A percentile compares a stretch with the other conserved stretches of the same genome.
Conservation (phyloP, 2,329 filamentous ascomycete species). For the Juglanconis juglandina region DNA sequence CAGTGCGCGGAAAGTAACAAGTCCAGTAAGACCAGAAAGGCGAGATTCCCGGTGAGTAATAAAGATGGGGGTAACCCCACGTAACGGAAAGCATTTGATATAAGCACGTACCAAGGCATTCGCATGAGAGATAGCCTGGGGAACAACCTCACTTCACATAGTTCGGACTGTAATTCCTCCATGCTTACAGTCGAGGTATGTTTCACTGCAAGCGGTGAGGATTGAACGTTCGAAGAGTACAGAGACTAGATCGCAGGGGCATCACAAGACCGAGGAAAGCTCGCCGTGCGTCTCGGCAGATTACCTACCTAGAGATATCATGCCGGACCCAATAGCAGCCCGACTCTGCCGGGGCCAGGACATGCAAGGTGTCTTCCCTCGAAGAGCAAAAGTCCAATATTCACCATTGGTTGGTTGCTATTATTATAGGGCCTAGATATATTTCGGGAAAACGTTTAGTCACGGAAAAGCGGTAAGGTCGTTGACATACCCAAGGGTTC, state of each 20-base stretch:
- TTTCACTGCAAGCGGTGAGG: background rate
- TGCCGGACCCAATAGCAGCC: background rate
- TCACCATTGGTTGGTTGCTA: background rate
- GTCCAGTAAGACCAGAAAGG: too few relatives aligned
- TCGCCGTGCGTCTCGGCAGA: background rate
- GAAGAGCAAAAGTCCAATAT: background rate
- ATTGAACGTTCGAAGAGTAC: background rate
- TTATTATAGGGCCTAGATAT: conserved; percentile 10
- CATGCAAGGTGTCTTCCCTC: too few relatives aligned
- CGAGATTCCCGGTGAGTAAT: too few relatives aligned
- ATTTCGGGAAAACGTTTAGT: conserved; percentile 16
- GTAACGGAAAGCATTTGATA: too few relatives aligned
- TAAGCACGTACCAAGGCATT: too few relatives aligned
- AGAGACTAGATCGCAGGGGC: background rate
- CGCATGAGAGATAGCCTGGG: too few relatives aligned
- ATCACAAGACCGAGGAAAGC: background rate
- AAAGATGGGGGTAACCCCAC: too few relatives aligned
- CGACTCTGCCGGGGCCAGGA: too few relatives aligned
- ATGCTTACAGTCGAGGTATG: background rate
- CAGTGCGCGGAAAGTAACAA: too few relatives aligned
- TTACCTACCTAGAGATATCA: background rate
- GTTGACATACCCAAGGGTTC: background rate
- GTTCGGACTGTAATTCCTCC: background rate
- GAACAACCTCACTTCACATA: background rate
- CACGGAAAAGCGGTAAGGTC: conserved; percentile 16